Percentiles rank a stretch among this genome's conserved stretches.
Conservation (phyloP, 2,329 filamentous ascomycete species). For the Verticillium nonalfalfae region DNA sequence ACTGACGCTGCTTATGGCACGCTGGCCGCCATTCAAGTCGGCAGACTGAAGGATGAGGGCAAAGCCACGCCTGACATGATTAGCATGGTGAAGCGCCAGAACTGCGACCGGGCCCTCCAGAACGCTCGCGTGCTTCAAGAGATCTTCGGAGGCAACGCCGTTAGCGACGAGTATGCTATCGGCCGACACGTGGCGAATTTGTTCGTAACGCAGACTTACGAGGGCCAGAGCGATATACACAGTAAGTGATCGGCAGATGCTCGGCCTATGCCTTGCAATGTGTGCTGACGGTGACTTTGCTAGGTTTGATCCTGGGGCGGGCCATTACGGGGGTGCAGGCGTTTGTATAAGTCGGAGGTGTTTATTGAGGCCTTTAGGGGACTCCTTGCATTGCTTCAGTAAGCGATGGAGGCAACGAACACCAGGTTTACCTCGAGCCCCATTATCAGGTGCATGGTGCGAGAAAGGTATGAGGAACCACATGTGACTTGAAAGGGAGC, state of each 20-base stretch:
- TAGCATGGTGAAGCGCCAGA: conserved; percentile 92
- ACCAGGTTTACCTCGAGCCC: background rate
- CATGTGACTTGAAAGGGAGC: background rate
- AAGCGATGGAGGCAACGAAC: background rate
- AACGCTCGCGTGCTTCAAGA: conserved; percentile 83
- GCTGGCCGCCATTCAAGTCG: conserved; percentile 86
- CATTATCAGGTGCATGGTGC: background rate
- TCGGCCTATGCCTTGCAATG: background rate
- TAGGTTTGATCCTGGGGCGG: conserved; percentile 62
- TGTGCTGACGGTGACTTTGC: conserved; percentile 18
- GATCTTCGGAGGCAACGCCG: conserved; percentile 96
- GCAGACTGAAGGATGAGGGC: conserved; percentile 85
- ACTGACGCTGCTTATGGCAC: conserved; percentile 90
- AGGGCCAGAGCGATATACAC: conserved; percentile 97
- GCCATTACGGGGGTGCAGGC: conserved; percentile 73
- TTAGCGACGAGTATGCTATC: conserved; percentile 94
- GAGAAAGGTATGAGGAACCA: background rate
- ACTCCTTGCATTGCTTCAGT: background rate
- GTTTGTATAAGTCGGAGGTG: conserved; percentile 52
- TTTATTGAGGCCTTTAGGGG: background rate
- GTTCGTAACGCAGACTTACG: conserved; percentile 96
- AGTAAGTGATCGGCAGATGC: conserved; percentile 52
- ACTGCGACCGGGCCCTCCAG: conserved; percentile 82
- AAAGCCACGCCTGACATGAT: conserved; percentile 94
- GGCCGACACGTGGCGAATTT: conserved; percentile 92